Percentiles rank a stretch among this genome's conserved stretches.
phyloP scores from a whole-genome alignment of 495 filamentous ascomycete species.

The Penicillium angulare region DNA sequence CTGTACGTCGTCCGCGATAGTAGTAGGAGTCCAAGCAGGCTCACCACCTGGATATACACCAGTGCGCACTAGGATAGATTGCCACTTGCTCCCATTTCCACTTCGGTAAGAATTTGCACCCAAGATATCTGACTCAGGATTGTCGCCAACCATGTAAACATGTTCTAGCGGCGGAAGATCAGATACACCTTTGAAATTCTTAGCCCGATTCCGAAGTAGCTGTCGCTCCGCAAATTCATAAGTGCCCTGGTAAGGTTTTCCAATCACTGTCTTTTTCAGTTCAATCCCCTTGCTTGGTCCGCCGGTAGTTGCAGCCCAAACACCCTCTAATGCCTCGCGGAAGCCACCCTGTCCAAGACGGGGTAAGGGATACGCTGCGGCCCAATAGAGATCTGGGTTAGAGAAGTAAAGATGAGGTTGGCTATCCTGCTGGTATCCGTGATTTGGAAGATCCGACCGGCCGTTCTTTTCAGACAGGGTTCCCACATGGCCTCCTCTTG shows the following conservation, averaged over 20 bases:
- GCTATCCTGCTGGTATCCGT: constrained; percentile 71
- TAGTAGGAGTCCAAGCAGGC: constrained; percentile 53
- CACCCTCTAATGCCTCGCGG: constrained; percentile 72
- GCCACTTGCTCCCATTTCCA: constrained; percentile 67
- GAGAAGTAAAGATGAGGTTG: constrained; percentile 84
- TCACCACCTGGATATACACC: constrained; percentile 71
- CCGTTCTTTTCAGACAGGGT: constrained; percentile 66
- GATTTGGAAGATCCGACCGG: constrained; percentile 57
- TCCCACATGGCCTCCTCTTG: constrained; percentile 68
- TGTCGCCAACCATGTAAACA: constrained; percentile 98
- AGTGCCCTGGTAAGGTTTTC: constrained; percentile 76
- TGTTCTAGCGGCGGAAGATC: constrained; percentile 48
- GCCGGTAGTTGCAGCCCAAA: constrained; percentile 73
- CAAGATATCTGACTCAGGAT: constrained; percentile 85
- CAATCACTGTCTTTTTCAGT: constrained; percentile 67
- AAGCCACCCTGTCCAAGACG: constrained; percentile 94
- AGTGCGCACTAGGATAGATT: constrained; percentile 76
- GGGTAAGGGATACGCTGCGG: constrained; percentile 76
- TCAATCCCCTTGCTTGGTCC: constrained; percentile 51
- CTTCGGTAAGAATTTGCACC: constrained; percentile 81
- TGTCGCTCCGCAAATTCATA: constrained; percentile 82
- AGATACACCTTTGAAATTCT: constrained; percentile 34
- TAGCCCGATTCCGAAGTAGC: constrained; percentile 58
- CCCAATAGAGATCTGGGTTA: constrained; percentile 90
- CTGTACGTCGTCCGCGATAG: constrained; percentile 65